These are phyloP conservation scores for Carpinus viminea DNA, from an alignment of 306 rosid genomes.

Conservation along the genomic window DNA sequence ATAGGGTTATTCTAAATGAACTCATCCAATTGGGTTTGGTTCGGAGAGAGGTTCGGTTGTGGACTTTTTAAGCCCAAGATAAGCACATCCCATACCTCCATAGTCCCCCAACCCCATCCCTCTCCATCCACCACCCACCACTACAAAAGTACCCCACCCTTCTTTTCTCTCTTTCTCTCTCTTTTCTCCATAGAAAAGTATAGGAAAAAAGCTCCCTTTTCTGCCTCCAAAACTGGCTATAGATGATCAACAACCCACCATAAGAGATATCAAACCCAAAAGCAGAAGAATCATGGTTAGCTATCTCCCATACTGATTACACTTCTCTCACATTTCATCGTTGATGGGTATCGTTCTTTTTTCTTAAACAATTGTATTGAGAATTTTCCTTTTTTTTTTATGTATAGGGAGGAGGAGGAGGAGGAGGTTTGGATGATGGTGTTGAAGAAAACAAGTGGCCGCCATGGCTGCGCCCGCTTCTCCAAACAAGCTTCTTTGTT, in stretches of 20 bases:
- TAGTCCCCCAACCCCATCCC: conserved; percentile 13
- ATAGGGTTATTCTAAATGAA: too few relatives aligned
- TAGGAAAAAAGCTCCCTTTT: conserved; percentile 27
- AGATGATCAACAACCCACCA: conserved; percentile 25
- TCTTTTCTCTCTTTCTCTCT: conserved; percentile 17
- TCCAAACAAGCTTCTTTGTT: conserved; percentile 59
- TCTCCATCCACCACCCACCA: conserved; percentile 42
- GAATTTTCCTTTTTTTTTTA: neutral
- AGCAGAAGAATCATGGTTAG: conserved; percentile 51
- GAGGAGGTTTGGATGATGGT: conserved; percentile 26
- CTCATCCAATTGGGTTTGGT: conserved; percentile 33
- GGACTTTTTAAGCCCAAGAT: conserved; percentile 45
- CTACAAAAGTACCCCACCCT: conserved; percentile 41
- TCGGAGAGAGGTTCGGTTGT: conserved; percentile 44
- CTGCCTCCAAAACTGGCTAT: conserved; percentile 25
- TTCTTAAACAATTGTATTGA: neutral
- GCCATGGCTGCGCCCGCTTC: conserved; percentile 60
- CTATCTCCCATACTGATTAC: neutral
- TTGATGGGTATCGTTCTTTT: conserved; percentile 6
- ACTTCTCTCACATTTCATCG: conserved; percentile 17
- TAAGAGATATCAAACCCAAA: conserved; percentile 30
- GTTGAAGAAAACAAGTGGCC: conserved; percentile 58
- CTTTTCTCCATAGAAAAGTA: conserved; percentile 11
- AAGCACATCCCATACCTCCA: conserved; percentile 34
- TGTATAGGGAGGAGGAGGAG: conserved; percentile 38